Conservation (phyloP, 2,329 filamentous ascomycete genomes). For the Aspergillus sp. region DNA sequence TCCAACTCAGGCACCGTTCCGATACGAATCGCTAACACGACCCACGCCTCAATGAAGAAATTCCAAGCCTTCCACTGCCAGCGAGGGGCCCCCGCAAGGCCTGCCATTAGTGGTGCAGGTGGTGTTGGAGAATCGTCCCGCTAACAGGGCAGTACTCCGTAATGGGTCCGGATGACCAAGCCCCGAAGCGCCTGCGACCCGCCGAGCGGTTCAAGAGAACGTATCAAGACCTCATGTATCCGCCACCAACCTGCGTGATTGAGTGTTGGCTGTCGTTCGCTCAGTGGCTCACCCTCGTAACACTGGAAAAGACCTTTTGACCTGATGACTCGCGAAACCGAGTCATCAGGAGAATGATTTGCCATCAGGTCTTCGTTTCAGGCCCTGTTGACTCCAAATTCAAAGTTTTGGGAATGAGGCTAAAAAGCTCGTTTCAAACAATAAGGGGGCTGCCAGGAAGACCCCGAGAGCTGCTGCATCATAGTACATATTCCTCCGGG, state of each 20-base stretch:
- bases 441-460: background rate
- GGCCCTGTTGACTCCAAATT: background rate
- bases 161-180: conserved; percentile 15
- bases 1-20: background rate
- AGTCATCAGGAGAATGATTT: background rate
- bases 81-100: conserved; percentile 8
- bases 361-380: background rate
- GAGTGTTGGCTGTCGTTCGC: background rate
- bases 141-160: background rate
- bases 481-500: background rate
- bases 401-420: background rate
- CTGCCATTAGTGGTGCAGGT: conserved; percentile 7
- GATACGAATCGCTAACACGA: conserved; percentile 6
- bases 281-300: background rate
- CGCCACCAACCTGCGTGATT: conserved; percentile 13
- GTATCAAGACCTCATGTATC: conserved; percentile 9
- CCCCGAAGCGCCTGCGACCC: conserved; percentile 12
- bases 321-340: conserved; percentile 3
- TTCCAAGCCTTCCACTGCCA: background rate
- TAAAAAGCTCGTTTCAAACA: background rate
- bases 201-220: conserved; percentile 1
- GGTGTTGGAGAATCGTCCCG: conserved; percentile 8
- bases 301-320: background rate
- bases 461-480: background rate
- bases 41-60: conserved; percentile 8